Conservation (phyloP, 331 rosid genomes). For the Rosa hybrid region DNA sequence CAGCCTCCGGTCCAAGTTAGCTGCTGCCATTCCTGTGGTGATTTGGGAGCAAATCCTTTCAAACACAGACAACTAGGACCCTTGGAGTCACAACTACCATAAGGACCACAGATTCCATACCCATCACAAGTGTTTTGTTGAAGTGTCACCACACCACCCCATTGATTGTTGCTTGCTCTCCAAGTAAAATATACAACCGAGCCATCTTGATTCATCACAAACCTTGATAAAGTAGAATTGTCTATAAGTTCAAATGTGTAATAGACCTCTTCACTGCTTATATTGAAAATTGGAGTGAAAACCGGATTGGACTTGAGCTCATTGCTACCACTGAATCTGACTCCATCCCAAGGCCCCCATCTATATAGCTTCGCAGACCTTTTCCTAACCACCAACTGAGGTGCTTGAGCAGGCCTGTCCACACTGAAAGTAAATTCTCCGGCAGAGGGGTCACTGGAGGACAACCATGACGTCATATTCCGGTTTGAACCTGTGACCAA, state of each 20-base stretch:
- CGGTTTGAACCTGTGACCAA: constrained; percentile 19
- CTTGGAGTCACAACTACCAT: constrained; percentile 10
- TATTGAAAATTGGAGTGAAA: constrained; percentile 21
- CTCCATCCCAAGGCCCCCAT: constrained; percentile 43
- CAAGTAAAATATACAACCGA: constrained; percentile 9
- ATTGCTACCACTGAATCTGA: constrained; percentile 27
- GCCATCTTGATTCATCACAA: constrained; percentile 20
- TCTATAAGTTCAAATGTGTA: constrained; percentile 14
- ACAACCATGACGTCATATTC: constrained; percentile 35
- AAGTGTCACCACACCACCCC: constrained; percentile 1
- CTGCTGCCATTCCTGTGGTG: constrained; percentile 28
- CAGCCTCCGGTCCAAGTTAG: constrained; percentile 33
- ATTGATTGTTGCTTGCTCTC: constrained; percentile 12
- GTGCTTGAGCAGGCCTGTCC: constrained; percentile 29
- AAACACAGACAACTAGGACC: constrained; percentile 27
- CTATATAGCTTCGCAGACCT: constrained; percentile 18
- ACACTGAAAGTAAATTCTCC: constrained; percentile 33
- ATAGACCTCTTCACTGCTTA: constrained; percentile 24
- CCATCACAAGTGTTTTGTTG: constrained; percentile 20
- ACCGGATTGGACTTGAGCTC: constrained; percentile 22
- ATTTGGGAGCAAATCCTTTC: constrained; percentile 31
- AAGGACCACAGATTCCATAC: constrained; percentile 24
- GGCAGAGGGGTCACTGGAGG: constrained; percentile 21
- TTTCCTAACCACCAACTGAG: constrained; percentile 29
- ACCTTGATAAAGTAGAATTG: constrained; percentile 12